These are phyloP conservation scores for Phytophthora podocarpi DNA, from an alignment of 352 stramenopile genomes.

Conservation along the genomic window DNA sequence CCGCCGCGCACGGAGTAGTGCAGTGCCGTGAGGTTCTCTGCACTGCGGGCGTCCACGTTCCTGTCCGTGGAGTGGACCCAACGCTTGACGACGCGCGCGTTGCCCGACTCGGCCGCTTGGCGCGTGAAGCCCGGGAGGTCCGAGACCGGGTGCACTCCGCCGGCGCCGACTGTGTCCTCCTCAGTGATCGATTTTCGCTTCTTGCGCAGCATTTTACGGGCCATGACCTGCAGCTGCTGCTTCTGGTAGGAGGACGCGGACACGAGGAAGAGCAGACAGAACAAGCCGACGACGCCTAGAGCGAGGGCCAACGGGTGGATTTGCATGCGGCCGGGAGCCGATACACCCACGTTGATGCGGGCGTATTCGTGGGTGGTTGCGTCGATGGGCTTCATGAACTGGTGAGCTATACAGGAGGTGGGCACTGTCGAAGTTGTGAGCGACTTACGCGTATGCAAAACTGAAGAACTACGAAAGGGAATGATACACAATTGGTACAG, in stretches of 20 bases:
- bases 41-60: conserved; percentile 70
- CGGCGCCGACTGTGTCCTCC: conserved; percentile 29
- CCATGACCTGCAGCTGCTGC: conserved; percentile 81
- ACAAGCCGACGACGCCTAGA: conserved; percentile 60
- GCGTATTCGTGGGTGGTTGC: conserved; percentile 32
- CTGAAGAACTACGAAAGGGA: neutral
- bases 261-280: conserved; percentile 70
- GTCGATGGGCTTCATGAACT: conserved; percentile 34
- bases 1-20: conserved; percentile 77
- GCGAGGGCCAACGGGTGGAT: conserved; percentile 77
- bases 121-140: conserved; percentile 70
- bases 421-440: conserved; percentile 14
- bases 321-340: conserved; percentile 18
- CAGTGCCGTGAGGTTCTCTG: conserved; percentile 81
- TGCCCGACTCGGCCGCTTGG: conserved; percentile 72
- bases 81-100: conserved; percentile 79
- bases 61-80: conserved; percentile 75
- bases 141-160: conserved; percentile 27
- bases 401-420: neutral
- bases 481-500: too few relatives aligned
- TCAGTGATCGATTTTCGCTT: conserved; percentile 57
- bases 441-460: conserved; percentile 18
- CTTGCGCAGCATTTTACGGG: conserved; percentile 74
- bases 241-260: conserved; percentile 79
- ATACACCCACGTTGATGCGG: conserved; percentile 26